Evolutionary conservation across 768 basidiomycete species (phyloP).

Genomic region (Artomyces pyxidatus): DNA sequence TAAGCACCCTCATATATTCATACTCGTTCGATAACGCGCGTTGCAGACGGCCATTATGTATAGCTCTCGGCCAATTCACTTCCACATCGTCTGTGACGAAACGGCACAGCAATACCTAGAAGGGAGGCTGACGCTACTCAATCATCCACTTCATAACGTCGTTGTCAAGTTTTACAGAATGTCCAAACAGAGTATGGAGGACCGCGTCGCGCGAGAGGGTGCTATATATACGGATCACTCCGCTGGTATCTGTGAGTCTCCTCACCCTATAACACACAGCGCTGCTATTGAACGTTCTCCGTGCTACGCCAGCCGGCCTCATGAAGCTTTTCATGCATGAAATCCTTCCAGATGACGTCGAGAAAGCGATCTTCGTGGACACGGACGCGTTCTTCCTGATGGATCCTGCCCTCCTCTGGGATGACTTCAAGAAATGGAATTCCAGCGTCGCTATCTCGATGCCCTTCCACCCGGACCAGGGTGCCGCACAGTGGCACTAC

Average conservation of each 20-base stretch:
- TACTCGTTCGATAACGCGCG: not conserved
- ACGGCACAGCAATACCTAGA: slow-evolving; percentile 32
- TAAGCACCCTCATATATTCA: not conserved
- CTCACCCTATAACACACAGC: not conserved
- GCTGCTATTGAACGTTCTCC: not conserved
- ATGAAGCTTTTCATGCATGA: slow-evolving; percentile 50
- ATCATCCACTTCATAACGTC: slow-evolving; percentile 28
- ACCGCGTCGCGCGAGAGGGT: slow-evolving; percentile 38
- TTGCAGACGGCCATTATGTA: slow-evolving; percentile 32
- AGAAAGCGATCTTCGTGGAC: slow-evolving; percentile 42
- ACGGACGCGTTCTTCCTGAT: slow-evolving; percentile 44
- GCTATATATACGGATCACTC: slow-evolving; percentile 37
- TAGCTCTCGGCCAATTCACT: slow-evolving; percentile 28
- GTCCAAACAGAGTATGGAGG: slow-evolving; percentile 32
- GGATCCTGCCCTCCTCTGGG: slow-evolving; percentile 40
- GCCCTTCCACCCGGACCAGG: slow-evolving; percentile 37
- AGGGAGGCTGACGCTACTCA: slow-evolving; percentile 30
- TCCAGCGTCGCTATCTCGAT: slow-evolving; percentile 33
- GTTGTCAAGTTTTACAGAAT: slow-evolving; percentile 35
- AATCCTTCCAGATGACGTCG: slow-evolving; percentile 34
- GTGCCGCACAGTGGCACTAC: slow-evolving; percentile 33
- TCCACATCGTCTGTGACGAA: slow-evolving; percentile 40
- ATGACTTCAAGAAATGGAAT: slow-evolving; percentile 28
- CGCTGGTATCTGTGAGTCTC: slow-evolving; percentile 38
- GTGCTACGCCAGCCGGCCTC: slow-evolving; percentile 30